Conservation (phyloP, 169 alveolate genomes). For the Cryptosporidium muris region DNA sequence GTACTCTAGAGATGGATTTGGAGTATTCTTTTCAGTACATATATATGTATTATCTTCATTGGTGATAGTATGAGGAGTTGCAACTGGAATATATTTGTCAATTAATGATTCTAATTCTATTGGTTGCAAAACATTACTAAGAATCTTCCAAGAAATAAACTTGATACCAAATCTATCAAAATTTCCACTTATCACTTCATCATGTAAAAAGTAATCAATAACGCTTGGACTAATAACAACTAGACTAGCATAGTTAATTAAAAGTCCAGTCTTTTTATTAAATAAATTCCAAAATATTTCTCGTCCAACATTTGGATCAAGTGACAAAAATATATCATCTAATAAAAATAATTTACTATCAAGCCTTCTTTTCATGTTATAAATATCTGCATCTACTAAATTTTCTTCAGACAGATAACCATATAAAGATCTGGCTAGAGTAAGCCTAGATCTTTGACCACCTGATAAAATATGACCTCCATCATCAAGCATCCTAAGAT, state of each 20-base stretch:
- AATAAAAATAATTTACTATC: slow-evolving; percentile 44
- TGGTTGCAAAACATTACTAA: neutral
- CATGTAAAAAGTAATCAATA: slow-evolving; percentile 19
- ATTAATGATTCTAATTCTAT: no score
- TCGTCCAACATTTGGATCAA: slow-evolving; percentile 65
- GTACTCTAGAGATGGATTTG: no score
- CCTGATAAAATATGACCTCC: slow-evolving; percentile 84
- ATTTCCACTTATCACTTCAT: slow-evolving; percentile 11
- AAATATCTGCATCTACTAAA: neutral
- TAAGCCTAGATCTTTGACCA: slow-evolving; percentile 92
- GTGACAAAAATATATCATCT: slow-evolving; percentile 38
- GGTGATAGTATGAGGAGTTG: no score
- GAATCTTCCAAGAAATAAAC: slow-evolving; percentile 44
- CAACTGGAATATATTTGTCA: no score
- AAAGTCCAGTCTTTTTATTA: slow-evolving; percentile 11
- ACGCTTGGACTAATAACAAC: slow-evolving; percentile 18
- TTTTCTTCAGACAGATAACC: slow-evolving; percentile 30
- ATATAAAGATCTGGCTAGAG: slow-evolving; percentile 91
- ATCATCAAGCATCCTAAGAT: slow-evolving; percentile 80
- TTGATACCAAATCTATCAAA: slow-evolving; percentile 40
- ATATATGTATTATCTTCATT: no score
- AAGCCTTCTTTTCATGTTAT: slow-evolving; percentile 4
- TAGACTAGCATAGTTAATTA: slow-evolving; percentile 15
- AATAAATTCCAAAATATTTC: slow-evolving; percentile 40
- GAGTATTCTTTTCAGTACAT: no score